Percentiles rank a stretch among this genome's conserved stretches.
Conservation (phyloP, 352 stramenopile genomes). For the Aphanomyces cochlioides region DNA sequence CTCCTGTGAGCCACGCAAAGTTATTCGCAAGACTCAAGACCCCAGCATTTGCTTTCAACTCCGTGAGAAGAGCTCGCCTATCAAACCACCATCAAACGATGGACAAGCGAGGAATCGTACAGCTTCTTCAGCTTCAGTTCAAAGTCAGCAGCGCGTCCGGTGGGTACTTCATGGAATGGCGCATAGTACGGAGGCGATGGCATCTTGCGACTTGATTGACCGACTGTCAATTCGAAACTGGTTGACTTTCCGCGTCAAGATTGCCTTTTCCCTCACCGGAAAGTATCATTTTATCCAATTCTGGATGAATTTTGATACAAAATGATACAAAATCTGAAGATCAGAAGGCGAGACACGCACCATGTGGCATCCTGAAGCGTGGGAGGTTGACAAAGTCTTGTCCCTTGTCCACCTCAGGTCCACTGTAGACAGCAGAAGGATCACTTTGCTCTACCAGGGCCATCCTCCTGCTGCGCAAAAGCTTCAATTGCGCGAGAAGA, state of each 20-base stretch:
- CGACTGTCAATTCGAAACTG: not conserved
- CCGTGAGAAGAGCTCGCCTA: constrained; percentile 45
- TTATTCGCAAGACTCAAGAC: constrained; percentile 61
- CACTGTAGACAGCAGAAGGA: too few species aligned
- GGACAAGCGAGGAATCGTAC: not conserved
- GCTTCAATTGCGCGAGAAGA: too few species aligned
- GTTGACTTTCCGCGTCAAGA: not conserved
- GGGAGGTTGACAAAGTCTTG: too few species aligned
- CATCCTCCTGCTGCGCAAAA: too few species aligned
- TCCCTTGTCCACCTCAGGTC: too few species aligned
- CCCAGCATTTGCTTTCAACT: constrained; percentile 44
- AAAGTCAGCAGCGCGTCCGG: constrained; percentile 3
- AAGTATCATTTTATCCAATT: not conserved
- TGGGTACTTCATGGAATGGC: constrained; percentile 6
- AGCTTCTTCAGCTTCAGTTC: constrained; percentile 10
- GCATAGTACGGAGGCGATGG: constrained; percentile 9
- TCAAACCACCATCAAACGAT: not conserved
- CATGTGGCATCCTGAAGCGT: too few species aligned
- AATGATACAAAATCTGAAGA: constrained; percentile 2
- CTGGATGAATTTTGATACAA: not conserved
- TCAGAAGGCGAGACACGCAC: not conserved
- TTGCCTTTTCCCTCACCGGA: too few species aligned
- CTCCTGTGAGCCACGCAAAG: constrained; percentile 64
- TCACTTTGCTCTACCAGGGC: too few species aligned
- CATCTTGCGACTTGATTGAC: constrained; percentile 8